Conservation (phyloP, 768 basidiomycete genomes). For the Vararia minispora region DNA sequence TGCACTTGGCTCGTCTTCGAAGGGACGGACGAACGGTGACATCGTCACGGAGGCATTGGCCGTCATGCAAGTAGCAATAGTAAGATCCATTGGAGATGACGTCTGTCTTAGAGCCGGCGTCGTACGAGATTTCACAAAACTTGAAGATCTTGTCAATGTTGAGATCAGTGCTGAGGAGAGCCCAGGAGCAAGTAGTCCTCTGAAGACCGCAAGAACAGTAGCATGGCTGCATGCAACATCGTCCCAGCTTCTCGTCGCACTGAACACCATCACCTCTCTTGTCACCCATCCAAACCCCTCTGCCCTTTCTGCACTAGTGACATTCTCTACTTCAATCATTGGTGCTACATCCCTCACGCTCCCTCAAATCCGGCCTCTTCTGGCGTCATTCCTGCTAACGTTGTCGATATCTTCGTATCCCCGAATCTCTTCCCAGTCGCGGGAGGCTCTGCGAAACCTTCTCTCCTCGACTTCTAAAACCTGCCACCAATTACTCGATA, state of each 20-base stretch:
- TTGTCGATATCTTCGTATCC: conserved; percentile 51
- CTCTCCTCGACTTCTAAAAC: conserved; percentile 30
- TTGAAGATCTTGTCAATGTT: conserved; percentile 50
- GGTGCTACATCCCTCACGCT: conserved; percentile 47
- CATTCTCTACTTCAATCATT: conserved; percentile 47
- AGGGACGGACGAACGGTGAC: conserved; percentile 67
- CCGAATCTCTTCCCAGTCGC: conserved; percentile 40
- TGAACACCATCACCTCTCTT: conserved; percentile 65
- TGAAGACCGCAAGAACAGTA: conserved; percentile 38
- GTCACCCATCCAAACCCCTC: conserved; percentile 59
- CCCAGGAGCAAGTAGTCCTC: not conserved
- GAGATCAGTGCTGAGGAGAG: conserved; percentile 4
- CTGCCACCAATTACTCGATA: conserved; percentile 37
- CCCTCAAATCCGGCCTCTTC: conserved; percentile 52
- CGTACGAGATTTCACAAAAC: conserved; percentile 37
- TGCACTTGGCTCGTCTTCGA: conserved; percentile 43
- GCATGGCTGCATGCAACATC: conserved; percentile 77
- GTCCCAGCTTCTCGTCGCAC: conserved; percentile 72
- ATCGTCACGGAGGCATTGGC: conserved; percentile 45
- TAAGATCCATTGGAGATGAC: conserved; percentile 54
- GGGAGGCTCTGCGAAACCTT: conserved; percentile 32
- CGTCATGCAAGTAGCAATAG: conserved; percentile 43
- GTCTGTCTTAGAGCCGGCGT: conserved; percentile 54
- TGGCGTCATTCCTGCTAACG: conserved; percentile 64
- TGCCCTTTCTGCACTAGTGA: conserved; percentile 47